A percentile compares a stretch with the other conserved stretches of the same genome.
These are phyloP conservation scores for Aspergillus vadensis DNA, from an alignment of 2,329 filamentous ascomycete species.

Conservation along the genomic window DNA sequence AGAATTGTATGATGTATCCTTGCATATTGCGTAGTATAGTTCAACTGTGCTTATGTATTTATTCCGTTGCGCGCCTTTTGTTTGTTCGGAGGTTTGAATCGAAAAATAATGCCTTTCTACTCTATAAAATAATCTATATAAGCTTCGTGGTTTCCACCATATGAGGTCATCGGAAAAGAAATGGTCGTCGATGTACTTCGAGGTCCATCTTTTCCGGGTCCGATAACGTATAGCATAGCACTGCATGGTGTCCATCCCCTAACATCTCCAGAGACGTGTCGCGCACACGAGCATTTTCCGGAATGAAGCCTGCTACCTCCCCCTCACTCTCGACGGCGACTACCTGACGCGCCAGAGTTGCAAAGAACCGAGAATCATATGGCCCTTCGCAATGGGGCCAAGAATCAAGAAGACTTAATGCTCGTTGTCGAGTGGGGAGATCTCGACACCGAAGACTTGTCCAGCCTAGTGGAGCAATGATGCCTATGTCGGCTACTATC, in stretches of 20 bases:
- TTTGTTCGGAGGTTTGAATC: too few species aligned
- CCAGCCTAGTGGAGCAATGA: conserved; percentile 36
- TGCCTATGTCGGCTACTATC: conserved; percentile 14
- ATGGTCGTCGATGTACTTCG: not conserved
- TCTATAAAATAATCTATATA: too few species aligned
- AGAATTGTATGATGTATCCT: too few species aligned
- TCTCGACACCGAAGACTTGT: conserved; percentile 35
- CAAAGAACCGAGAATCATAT: conserved; percentile 37
- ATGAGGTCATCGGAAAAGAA: not conserved
- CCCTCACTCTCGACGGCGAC: conserved; percentile 19
- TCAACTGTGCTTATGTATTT: too few species aligned
- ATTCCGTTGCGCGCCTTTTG: too few species aligned
- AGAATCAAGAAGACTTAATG: conserved; percentile 28
- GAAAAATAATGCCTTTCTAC: too few species aligned
- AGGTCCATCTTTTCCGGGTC: not conserved
- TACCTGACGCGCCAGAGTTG: conserved; percentile 18
- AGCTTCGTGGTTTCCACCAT: too few species aligned
- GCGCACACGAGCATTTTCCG: not conserved
- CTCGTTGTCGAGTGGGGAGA: conserved; percentile 26
- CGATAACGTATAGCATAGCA: not conserved
- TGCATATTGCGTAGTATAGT: too few species aligned
- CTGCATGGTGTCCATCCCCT: not conserved
- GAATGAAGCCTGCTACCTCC: not conserved
- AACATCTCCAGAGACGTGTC: not conserved
- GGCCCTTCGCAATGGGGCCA: conserved; percentile 39